These are phyloP conservation scores for Hirsutella rhossiliensis DNA, from an alignment of 2,329 filamentous ascomycete species.

Conservation along the genomic window DNA sequence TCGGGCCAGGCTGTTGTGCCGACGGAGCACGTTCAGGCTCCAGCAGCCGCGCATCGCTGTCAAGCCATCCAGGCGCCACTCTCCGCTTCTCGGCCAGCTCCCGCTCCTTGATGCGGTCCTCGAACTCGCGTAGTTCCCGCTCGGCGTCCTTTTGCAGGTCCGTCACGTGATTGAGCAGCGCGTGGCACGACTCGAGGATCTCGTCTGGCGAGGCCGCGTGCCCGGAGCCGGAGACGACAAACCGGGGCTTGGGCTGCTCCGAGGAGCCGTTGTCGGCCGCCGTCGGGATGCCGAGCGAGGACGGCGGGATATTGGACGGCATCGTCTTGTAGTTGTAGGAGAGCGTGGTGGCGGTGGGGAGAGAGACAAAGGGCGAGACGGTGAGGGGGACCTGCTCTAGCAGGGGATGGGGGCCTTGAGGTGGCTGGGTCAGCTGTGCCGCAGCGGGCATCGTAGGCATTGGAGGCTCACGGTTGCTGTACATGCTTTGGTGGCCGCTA, in stretches of 20 bases:
- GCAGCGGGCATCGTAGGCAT: neutral
- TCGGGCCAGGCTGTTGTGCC: conserved; percentile 14
- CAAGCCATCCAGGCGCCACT: conserved; percentile 70
- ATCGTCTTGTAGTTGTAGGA: conserved; percentile 92
- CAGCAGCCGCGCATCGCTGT: conserved; percentile 57
- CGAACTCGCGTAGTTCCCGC: conserved; percentile 54
- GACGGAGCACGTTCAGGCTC: conserved; percentile 46
- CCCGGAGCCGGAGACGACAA: conserved; percentile 66
- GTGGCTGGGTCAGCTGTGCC: conserved; percentile 5
- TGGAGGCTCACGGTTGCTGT: conserved; percentile 21
- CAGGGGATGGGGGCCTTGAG: conserved; percentile 66
- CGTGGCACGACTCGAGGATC: conserved; percentile 70
- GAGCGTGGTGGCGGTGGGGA: conserved; percentile 80
- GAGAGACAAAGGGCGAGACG: conserved; percentile 85
- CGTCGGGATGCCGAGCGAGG: conserved; percentile 21
- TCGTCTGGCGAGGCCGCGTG: conserved; percentile 79
- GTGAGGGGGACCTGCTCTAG: conserved; percentile 87
- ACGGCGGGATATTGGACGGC: conserved; percentile 65
- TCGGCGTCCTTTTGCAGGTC: conserved; percentile 58
- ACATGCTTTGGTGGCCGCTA: conserved; percentile 15
- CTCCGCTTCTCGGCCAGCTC: conserved; percentile 71
- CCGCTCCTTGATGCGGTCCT: conserved; percentile 49
- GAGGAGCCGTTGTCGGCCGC: conserved; percentile 21
- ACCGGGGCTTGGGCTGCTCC: conserved; percentile 43
- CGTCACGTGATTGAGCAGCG: conserved; percentile 63